Base-by-base conservation (phyloP, 192 early-diverging fungal species). In the Dissophora ornata region DNA sequence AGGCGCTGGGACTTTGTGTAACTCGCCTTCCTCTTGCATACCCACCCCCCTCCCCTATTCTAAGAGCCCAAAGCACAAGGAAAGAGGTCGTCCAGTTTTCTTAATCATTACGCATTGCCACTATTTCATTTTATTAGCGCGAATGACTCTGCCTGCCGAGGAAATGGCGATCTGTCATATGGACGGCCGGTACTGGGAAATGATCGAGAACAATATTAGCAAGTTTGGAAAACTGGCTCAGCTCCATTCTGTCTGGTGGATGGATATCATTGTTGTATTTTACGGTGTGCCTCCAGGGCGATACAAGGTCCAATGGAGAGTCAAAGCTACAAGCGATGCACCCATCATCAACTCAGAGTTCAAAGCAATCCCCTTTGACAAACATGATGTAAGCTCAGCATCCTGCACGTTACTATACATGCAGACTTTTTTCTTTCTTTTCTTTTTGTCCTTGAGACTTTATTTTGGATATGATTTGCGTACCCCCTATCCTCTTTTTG, bases 301-400 rank as follows among this genome's bases (percentile, higher is more conserved):
- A n/a, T 77, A 77, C 65, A 77, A 67, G 40, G 58, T 77, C 52
- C 73, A 62, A 26, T 77, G 73, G 73, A 22, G 73, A 28, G 36
- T 77, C 58, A 62, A 47, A 4, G 52, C 62, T 5, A 67, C 58
- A 1, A 67, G 64, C 40, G 73, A 77, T n/a, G 73, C 58, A 50
- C 73, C 73, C 1, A 47, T 77, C 3, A 41, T 77, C 29, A 67
- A 67, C 22, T 62, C 73, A n/a, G 73, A 77, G 45, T 77, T 77
- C 47, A 55, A 45, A 45, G 58, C 51, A 6, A 45, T 67, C 13
- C 25, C 62, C n/a, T 67, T 67, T 62, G 65, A 62, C 53, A 59
- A 50, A 21, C 22, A 60, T 15, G 64, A 77, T 57, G 73, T 77
- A 57, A 25, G 46, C 12, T 18, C n/a, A n/a, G n/a, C n/a, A n/a